Percentiles rank a stretch among this genome's conserved stretches.
These are phyloP conservation scores for Rhinocladiella similis DNA, from an alignment of 2,329 filamentous ascomycete species.

Conservation along the genomic window DNA sequence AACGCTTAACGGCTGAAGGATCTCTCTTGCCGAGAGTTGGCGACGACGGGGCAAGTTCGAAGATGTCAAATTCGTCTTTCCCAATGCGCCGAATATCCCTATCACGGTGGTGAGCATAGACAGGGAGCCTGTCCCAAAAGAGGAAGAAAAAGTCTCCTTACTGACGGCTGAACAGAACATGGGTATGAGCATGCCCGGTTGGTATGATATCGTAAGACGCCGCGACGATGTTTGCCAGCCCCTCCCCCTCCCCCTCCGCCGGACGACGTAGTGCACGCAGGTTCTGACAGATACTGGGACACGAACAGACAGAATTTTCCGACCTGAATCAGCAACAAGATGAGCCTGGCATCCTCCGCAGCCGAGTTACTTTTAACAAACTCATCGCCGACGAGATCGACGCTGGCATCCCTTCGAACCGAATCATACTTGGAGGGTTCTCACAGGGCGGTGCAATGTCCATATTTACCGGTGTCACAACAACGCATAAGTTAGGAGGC, in stretches of 20 bases:
- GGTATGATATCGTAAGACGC: constrained; percentile 51
- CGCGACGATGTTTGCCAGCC: constrained; percentile 38
- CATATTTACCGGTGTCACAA: constrained; percentile 76
- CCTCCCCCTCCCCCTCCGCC: neutral
- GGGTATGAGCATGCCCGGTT: constrained; percentile 31
- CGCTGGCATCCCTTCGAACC: constrained; percentile 74
- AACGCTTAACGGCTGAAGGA: constrained; percentile 43
- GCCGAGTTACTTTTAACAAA: constrained; percentile 72
- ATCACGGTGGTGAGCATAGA: constrained; percentile 67
- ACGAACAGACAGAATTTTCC: constrained; percentile 40
- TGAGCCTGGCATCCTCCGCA: constrained; percentile 70
- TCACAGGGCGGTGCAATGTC: constrained; percentile 83
- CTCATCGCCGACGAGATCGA: constrained; percentile 80
- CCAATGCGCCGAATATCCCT: constrained; percentile 82
- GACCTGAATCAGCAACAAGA: constrained; percentile 45
- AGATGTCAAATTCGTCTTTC: constrained; percentile 91
- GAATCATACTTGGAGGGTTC: constrained; percentile 72
- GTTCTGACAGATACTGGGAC: neutral
- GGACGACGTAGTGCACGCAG: neutral
- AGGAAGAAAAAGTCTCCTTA: neutral
- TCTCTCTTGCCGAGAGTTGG: constrained; percentile 83
- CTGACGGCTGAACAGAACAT: constrained; percentile 24
- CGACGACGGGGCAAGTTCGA: constrained; percentile 75
- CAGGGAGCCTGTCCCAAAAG: neutral
- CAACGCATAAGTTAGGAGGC: constrained; percentile 73